phyloP scores from a whole-genome alignment of 352 stramenopile genomes.

The Globisporangium cylindrosporum region DNA sequence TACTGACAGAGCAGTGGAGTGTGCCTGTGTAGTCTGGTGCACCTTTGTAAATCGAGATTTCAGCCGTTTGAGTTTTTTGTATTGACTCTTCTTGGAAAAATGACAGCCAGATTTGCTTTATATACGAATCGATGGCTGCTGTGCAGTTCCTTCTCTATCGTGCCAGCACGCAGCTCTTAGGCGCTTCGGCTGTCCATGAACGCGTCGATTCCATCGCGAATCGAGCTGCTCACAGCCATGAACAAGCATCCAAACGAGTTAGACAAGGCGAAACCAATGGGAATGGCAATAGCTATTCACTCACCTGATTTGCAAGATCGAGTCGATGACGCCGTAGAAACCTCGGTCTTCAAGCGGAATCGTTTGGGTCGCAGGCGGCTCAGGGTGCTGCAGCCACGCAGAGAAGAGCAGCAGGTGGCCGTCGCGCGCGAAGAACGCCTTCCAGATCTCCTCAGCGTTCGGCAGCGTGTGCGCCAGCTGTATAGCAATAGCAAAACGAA shows the following conservation, averaged over 20 bases:
- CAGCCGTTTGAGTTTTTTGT: neutral
- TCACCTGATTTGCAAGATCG: conserved; percentile 71
- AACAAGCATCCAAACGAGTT: neutral
- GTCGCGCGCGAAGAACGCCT: conserved; percentile 44
- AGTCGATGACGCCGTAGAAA: conserved; percentile 75
- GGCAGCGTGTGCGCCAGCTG: conserved; percentile 31
- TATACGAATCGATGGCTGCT: neutral
- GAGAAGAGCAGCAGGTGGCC: conserved; percentile 69
- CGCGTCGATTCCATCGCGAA: conserved; percentile 59
- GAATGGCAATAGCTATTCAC: neutral
- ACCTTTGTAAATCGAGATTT: neutral
- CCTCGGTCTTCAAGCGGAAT: conserved; percentile 59
- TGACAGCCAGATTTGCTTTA: neutral
- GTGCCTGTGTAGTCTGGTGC: neutral
- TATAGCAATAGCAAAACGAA: neutral
- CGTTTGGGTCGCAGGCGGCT: conserved; percentile 65
- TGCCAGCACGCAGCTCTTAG: neutral
- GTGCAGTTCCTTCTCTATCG: neutral
- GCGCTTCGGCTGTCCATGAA: conserved; percentile 48
- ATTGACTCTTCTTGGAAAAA: neutral
- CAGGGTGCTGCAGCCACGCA: conserved; percentile 70
- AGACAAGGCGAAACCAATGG: neutral
- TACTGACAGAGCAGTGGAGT: neutral
- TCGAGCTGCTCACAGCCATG: conserved; percentile 24
- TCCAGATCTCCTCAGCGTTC: conserved; percentile 22